phyloP scores from a whole-genome alignment of 1,139 yeast species.

The Candida tropicalis region DNA sequence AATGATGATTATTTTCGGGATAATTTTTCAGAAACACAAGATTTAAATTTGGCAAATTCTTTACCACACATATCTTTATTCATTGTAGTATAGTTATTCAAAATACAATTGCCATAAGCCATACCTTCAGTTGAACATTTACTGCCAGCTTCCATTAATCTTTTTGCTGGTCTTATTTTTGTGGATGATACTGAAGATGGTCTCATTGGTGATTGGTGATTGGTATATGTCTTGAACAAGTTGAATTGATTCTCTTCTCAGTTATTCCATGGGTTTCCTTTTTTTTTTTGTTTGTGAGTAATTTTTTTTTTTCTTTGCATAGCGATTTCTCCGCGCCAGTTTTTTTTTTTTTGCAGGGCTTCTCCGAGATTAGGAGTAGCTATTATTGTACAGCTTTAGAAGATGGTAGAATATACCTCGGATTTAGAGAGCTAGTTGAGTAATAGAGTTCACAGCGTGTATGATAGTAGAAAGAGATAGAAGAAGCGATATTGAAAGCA shows the following conservation, averaged over 20 bases:
- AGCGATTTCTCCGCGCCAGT: neutral
- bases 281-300: too few species aligned
- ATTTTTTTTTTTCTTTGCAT: neutral
- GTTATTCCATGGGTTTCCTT: neutral
- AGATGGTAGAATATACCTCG: too few species aligned
- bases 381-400: too few species aligned
- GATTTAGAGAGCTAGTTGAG: too few species aligned
- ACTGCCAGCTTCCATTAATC: slow-evolving; percentile 37
- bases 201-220: slow-evolving; percentile 1
- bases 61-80: slow-evolving; percentile 56
- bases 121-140: slow-evolving; percentile 46
- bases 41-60: slow-evolving; percentile 59
- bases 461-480: too few species aligned
- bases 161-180: slow-evolving; percentile 43
- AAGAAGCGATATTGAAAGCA: too few species aligned
- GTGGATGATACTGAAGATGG: slow-evolving; percentile 1
- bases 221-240: too few species aligned
- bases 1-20: slow-evolving; percentile 11
- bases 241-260: neutral
- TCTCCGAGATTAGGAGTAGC: too few species aligned
- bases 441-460: neutral
- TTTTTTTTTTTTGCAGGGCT: too few species aligned
- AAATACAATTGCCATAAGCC: slow-evolving; percentile 65
- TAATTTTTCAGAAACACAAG: slow-evolving; percentile 49
- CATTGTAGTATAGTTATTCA: slow-evolving; percentile 56